A percentile compares a stretch with the other conserved stretches of the same genome.
Conservation (phyloP, 2,329 filamentous ascomycete genomes). For the Cyphellophora europaea region DNA sequence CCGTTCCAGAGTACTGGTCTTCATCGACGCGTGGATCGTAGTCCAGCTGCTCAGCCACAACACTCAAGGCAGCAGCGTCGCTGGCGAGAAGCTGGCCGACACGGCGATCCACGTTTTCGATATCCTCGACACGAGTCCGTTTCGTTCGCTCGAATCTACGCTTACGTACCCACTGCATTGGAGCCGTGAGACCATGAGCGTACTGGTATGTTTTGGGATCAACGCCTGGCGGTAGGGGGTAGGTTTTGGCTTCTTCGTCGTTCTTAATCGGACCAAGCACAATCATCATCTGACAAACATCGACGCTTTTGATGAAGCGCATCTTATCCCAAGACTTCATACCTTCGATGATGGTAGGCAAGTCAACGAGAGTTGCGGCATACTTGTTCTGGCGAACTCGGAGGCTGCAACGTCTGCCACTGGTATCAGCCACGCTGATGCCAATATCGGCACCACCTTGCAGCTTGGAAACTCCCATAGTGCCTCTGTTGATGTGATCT, state of each 20-base stretch:
- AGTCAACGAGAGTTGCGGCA: conserved; percentile 69
- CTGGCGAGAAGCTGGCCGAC: conserved; percentile 64
- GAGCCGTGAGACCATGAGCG: conserved; percentile 78
- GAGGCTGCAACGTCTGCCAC: conserved; percentile 64
- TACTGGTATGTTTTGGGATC: conserved; percentile 61
- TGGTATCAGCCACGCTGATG: conserved; percentile 64
- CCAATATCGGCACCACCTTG: conserved; percentile 67
- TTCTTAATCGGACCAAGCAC: conserved; percentile 60
- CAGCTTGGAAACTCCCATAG: conserved; percentile 56
- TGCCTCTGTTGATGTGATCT: conserved; percentile 64
- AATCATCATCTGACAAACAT: conserved; percentile 82
- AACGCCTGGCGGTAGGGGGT: conserved; percentile 62
- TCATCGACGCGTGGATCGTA: conserved; percentile 28
- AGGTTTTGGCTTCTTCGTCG: conserved; percentile 57
- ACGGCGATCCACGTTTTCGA: conserved; percentile 72
- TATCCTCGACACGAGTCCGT: conserved; percentile 70
- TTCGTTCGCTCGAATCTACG: conserved; percentile 63
- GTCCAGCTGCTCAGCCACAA: conserved; percentile 58
- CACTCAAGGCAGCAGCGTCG: conserved; percentile 53
- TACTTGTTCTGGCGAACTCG: conserved; percentile 61
- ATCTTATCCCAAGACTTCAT: conserved; percentile 93
- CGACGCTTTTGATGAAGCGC: conserved; percentile 78
- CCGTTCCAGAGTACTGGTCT: conserved; percentile 32
- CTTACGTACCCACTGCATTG: conserved; percentile 76
- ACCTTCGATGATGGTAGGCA: conserved; percentile 78